These are phyloP conservation scores for Arabidopsis suecica DNA, from an alignment of 345 rosid species.

Conservation along the genomic window DNA sequence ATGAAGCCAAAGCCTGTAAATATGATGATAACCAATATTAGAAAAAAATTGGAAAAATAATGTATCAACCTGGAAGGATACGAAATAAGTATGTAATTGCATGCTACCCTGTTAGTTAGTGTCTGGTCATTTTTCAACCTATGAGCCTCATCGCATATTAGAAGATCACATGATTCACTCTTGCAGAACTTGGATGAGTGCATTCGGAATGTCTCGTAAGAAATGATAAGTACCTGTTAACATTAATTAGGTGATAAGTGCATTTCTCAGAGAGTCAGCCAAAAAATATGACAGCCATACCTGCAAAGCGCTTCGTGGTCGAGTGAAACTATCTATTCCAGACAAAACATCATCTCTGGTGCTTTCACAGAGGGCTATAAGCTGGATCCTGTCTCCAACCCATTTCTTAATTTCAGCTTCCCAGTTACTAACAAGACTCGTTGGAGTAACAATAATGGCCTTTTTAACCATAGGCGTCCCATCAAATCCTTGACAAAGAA, in stretches of 20 bases:
- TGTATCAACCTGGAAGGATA: conserved; percentile 19
- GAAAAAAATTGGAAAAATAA: conserved; percentile 1
- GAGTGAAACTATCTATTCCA: conserved; percentile 83
- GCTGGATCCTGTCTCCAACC: conserved; percentile 90
- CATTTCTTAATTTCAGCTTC: conserved; percentile 96
- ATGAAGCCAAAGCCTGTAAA: conserved; percentile 87
- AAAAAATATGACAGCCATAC: conserved; percentile 48
- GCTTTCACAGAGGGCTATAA: conserved; percentile 95
- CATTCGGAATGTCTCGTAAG: conserved; percentile 98
- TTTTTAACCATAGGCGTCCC: conserved; percentile 93
- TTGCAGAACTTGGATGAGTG: conserved; percentile 86
- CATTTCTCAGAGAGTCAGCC: conserved; percentile 33
- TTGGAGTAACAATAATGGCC: conserved; percentile 95
- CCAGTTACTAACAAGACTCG: conserved; percentile 99
- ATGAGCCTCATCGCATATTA: conserved; percentile 99
- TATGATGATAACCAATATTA: conserved; percentile 29
- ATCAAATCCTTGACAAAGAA: conserved; percentile 89
- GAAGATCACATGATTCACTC: conserved; percentile 87
- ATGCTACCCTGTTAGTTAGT: conserved; percentile 83
- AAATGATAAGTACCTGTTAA: conserved; percentile 82
- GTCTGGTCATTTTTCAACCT: conserved; percentile 97
- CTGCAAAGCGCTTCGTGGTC: conserved; percentile 71
- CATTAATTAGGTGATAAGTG: conserved; percentile 40
- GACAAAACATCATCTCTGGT: conserved; percentile 88
- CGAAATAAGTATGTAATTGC: conserved; percentile 32